phyloP scores from a whole-genome alignment of 1,139 yeast genomes.

The Hyphopichia fennica region DNA sequence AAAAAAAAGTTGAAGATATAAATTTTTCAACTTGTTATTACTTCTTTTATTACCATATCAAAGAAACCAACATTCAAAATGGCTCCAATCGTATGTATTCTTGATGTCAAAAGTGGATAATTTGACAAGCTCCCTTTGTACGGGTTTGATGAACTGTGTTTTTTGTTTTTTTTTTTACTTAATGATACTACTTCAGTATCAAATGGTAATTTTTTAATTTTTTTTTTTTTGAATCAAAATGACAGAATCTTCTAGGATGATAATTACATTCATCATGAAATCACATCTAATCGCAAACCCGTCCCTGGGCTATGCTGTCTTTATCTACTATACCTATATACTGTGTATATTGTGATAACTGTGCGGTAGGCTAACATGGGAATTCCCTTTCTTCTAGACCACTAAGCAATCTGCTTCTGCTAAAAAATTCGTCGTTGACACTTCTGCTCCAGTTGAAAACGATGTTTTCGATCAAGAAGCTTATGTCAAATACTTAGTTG shows the following conservation, averaged over 20 bases:
- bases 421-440: slow-evolving; percentile 94
- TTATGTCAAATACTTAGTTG: slow-evolving; percentile 96
- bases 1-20: neutral
- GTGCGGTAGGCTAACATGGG: slow-evolving; percentile 63
- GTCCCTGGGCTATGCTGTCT: slow-evolving; percentile 60
- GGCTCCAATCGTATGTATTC: slow-evolving; percentile 88
- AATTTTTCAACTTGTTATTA: neutral
- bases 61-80: slow-evolving; percentile 37
- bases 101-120: slow-evolving; percentile 9
- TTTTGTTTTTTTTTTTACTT: slow-evolving; percentile 11
- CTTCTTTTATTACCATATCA: slow-evolving; percentile 9
- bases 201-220: neutral
- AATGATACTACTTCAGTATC: neutral
- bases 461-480: slow-evolving; percentile 98
- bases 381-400: slow-evolving; percentile 46
- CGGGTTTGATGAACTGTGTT: slow-evolving; percentile 29
- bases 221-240: neutral
- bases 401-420: slow-evolving; percentile 76
- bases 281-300: slow-evolving; percentile 28
- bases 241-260: slow-evolving; percentile 1
- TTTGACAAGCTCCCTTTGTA: slow-evolving; percentile 22
- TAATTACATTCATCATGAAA: slow-evolving; percentile 9
- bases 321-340: slow-evolving; percentile 28
- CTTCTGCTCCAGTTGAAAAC: slow-evolving; percentile 95
- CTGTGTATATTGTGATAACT: slow-evolving; percentile 28